Evolutionary conservation across 192 early-diverging fungal species (phyloP), one percentile per base, ranked within the genome.

Genomic region (Umbelopsis sp.): DNA sequence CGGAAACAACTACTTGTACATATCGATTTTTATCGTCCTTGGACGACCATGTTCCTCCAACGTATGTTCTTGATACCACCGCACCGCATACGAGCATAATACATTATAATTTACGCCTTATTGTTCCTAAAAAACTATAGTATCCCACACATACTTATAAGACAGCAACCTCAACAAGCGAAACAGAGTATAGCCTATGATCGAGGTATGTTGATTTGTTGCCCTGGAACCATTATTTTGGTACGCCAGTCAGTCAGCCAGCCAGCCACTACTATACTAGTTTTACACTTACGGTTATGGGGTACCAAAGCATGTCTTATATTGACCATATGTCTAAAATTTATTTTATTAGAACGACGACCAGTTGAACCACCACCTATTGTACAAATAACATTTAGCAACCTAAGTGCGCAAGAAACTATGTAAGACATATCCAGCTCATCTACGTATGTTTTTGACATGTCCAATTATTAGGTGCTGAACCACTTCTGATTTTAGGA

Each of bases 41-140:
- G 68, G 68, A 31, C 47, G 68, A 49, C 68, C 47, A 70, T n/a
- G 56, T 34, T 14, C 56, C 56, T 29, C 56, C 56, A 29, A 62
- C 29, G 56, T 62, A 34, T 16, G 20, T 34, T 16, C 43, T 8
- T 17, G 10, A 56, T 9, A n/a, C n/a, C 2, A 22, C 12, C 43
- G 5, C 43, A 12, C 5, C 12, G 43, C 43, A 52, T 52, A 22
- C 22, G 1, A n/a, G n/a, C n/a, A n/a, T n/a, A n/a, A n/a, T n/a
- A n/a, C n/a, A n/a, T n/a, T n/a, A n/a, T n/a, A n/a, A n/a, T n/a
- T n/a, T n/a, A n/a, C n/a, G n/a, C n/a, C n/a, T n/a, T n/a, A n/a
- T n/a, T n/a, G n/a, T n/a, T n/a, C n/a, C n/a, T n/a, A n/a, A n/a
- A n/a, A n/a, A n/a, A n/a, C n/a, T n/a, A n/a, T n/a, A 59, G 56